Evolutionary conservation across 768 basidiomycete species (phyloP).

Genomic region (Phallus indusiatus): DNA sequence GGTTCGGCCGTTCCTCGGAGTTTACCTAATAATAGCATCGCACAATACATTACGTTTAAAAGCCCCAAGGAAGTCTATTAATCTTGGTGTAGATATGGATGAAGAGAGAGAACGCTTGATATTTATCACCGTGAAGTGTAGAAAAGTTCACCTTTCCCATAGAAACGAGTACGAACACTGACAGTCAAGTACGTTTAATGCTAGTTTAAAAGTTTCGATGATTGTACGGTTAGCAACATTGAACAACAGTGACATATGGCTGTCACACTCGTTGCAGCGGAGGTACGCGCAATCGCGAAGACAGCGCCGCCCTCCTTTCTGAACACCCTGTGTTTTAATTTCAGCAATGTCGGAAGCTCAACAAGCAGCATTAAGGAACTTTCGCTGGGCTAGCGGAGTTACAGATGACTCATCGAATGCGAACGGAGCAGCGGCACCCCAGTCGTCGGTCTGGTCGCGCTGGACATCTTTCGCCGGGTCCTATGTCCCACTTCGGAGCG

Average conservation of each 20-base stretch:
- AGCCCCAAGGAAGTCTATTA: too few species aligned
- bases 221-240: too few species aligned
- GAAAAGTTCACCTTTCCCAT: too few species aligned
- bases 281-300: background rate
- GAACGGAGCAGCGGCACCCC: conserved; percentile 22
- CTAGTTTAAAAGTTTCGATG: too few species aligned
- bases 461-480: conserved; percentile 79
- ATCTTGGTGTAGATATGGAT: too few species aligned
- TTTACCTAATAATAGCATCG: background rate
- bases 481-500: conserved; percentile 81
- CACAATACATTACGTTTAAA: too few species aligned
- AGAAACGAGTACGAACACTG: too few species aligned
- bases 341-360: background rate
- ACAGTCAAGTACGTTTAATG: too few species aligned
- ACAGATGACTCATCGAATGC: conserved; percentile 60
- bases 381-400: conserved; percentile 72
- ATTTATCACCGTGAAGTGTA: too few species aligned
- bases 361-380: conserved; percentile 27
- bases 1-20: background rate
- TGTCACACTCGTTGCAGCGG: background rate
- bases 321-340: background rate
- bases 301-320: background rate
- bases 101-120: too few species aligned
- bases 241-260: background rate
- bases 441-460: conserved; percentile 61